Evolutionary conservation across 2,329 filamentous ascomycete genomes (phyloP).

Genomic region (Colletotrichum camelliae): DNA sequence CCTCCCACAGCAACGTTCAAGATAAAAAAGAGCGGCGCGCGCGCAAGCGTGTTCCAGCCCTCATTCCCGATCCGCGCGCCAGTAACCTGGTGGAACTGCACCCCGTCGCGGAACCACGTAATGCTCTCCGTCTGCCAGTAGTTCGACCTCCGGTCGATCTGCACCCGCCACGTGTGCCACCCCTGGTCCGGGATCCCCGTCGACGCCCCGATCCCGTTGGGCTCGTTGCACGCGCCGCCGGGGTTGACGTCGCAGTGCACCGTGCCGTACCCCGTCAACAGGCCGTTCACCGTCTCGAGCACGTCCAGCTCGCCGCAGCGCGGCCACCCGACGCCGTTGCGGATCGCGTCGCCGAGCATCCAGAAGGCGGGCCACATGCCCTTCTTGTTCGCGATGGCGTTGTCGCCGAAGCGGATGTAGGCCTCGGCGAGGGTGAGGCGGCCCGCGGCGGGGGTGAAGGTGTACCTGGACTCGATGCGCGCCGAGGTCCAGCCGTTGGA

Average conservation of each 20-base stretch:
- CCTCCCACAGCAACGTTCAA: slow-evolving; percentile 56
- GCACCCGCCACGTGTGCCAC: slow-evolving; percentile 55
- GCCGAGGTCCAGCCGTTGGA: slow-evolving; percentile 53
- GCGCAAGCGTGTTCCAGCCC: slow-evolving; percentile 48
- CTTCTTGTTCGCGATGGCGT: slow-evolving; percentile 41
- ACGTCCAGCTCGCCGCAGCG: slow-evolving; percentile 57
- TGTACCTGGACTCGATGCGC: slow-evolving; percentile 52
- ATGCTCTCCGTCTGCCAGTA: slow-evolving; percentile 53
- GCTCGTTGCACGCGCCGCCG: slow-evolving; percentile 54
- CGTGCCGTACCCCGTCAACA: slow-evolving; percentile 50
- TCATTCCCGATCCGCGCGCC: slow-evolving; percentile 46
- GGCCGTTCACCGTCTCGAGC: slow-evolving; percentile 54
- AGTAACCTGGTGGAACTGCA: slow-evolving; percentile 45
- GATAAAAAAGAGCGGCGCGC: slow-evolving; percentile 49
- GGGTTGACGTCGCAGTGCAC: slow-evolving; percentile 50
- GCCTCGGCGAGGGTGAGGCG: slow-evolving; percentile 48
- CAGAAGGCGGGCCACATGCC: slow-evolving; percentile 62
- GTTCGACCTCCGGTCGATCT: slow-evolving; percentile 48
- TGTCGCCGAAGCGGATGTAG: slow-evolving; percentile 47
- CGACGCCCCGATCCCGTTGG: slow-evolving; percentile 40
- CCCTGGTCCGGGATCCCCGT: slow-evolving; percentile 45
- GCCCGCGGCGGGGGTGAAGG: slow-evolving; percentile 48
- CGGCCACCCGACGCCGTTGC: slow-evolving; percentile 52
- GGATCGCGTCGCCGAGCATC: slow-evolving; percentile 53
- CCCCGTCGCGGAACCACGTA: slow-evolving; percentile 53